phyloP scores from a whole-genome alignment of 1,284 basidiomycete species.

The Psilocybe mexicana region DNA sequence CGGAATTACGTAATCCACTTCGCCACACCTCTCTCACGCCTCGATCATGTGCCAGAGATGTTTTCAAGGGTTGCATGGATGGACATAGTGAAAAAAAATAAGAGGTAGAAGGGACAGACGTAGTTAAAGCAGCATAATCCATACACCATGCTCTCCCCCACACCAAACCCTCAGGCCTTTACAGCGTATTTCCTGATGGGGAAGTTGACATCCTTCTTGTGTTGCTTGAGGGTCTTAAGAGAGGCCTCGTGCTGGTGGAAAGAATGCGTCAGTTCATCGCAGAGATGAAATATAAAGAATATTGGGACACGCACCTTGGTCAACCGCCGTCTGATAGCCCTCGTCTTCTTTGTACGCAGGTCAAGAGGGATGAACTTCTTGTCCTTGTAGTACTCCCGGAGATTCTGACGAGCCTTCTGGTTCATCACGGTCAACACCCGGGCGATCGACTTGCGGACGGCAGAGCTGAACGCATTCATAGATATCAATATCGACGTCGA shows the following conservation, averaged over 20 bases:
- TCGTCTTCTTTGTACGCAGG: constrained; percentile 97
- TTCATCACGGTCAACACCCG: constrained; percentile 98
- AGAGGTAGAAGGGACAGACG: constrained; percentile 17
- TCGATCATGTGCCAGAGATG: constrained; percentile 17
- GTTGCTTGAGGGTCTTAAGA: constrained; percentile 86
- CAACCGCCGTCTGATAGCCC: constrained; percentile 95
- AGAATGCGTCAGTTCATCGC: constrained; percentile 12
- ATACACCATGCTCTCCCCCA: constrained; percentile 18
- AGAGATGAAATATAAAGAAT: background rate
- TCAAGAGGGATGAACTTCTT: constrained; percentile 98
- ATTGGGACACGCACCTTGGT: constrained; percentile 65
- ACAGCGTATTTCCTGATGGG: constrained; percentile 83
- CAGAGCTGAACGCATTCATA: constrained; percentile 59
- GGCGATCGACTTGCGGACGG: constrained; percentile 98
- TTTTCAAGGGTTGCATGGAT: constrained; percentile 7
- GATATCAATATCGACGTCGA: background rate
- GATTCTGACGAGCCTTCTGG: constrained; percentile 96
- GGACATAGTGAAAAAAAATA: constrained; percentile 14
- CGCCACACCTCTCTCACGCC: constrained; percentile 3
- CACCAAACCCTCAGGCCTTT: constrained; percentile 61
- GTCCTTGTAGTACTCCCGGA: constrained; percentile 97
- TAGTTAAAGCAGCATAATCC: constrained; percentile 24
- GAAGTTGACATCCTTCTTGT: constrained; percentile 95
- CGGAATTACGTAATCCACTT: constrained; percentile 17
- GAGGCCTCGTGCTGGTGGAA: constrained; percentile 71